Evolutionary conservation across 768 basidiomycete genomes (phyloP).

Genomic region (Russula sp.): DNA sequence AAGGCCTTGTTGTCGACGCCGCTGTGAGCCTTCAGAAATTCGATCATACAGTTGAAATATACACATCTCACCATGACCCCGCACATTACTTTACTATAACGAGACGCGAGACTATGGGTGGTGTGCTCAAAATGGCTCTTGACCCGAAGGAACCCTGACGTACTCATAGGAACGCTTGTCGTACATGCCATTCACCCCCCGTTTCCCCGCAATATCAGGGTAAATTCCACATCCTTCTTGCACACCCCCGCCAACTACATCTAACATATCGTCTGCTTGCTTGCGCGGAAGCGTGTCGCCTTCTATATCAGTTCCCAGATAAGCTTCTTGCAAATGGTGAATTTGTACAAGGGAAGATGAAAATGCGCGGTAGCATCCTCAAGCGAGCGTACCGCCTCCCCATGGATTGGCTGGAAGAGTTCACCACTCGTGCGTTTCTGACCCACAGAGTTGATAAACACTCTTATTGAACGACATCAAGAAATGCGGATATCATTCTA

Average conservation of each 20-base stretch:
- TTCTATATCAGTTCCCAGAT: constrained; percentile 99
- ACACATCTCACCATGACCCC: constrained; percentile 89
- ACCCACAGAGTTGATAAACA: not conserved
- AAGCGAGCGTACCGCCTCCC: constrained; percentile 79
- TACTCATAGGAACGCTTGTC: constrained; percentile 58
- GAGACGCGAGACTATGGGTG: constrained; percentile 83
- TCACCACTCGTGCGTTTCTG: constrained; percentile 65
- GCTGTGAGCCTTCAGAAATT: constrained; percentile 79
- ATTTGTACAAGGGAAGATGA: constrained; percentile 47
- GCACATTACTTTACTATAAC: constrained; percentile 84
- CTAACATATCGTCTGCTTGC: constrained; percentile 53
- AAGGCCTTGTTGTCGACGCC: constrained; percentile 91
- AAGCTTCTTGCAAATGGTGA: too few relatives aligned
- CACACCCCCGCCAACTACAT: constrained; percentile 83
- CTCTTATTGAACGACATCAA: constrained; percentile 33
- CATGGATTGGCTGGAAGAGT: constrained; percentile 86
- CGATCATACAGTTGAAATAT: constrained; percentile 82
- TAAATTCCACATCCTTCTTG: constrained; percentile 82
- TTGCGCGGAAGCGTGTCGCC: constrained; percentile 72
- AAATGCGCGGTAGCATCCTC: constrained; percentile 41
- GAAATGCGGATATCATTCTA: constrained; percentile 83
- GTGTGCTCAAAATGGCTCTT: not conserved
- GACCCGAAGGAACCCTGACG: not conserved
- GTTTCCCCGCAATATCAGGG: constrained; percentile 76
- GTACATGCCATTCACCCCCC: constrained; percentile 68